phyloP scores from a whole-genome alignment of 2,329 filamentous ascomycete genomes.

The Penicillium sp. region DNA sequence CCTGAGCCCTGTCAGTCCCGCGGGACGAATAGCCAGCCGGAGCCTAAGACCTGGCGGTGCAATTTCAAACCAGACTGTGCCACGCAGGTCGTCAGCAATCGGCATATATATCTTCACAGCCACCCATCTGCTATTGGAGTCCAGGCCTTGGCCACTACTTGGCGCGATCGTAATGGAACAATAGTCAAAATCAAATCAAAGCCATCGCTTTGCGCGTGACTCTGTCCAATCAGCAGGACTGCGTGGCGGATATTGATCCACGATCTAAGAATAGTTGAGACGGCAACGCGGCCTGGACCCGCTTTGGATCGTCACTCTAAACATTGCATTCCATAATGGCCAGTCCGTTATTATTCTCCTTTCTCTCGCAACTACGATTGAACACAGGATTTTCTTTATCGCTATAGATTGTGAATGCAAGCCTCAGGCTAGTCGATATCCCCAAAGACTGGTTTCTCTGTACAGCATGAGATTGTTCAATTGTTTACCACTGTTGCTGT shows the following conservation, averaged over 20 bases:
- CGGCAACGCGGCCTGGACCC: constrained; percentile 35
- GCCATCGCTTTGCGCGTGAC: neutral
- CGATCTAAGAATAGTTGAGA: constrained; percentile 37
- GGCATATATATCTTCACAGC: neutral
- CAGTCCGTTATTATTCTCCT: constrained; percentile 11
- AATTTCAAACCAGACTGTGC: neutral
- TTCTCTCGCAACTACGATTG: neutral
- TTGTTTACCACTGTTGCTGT: constrained; percentile 35
- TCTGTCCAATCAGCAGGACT: constrained; percentile 14
- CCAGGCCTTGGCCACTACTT: neutral
- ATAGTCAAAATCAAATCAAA: neutral
- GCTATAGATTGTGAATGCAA: neutral
- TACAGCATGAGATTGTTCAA: constrained; percentile 36
- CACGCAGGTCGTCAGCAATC: constrained; percentile 5
- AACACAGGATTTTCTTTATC: neutral
- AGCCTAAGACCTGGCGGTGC: neutral
- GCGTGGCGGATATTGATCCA: constrained; percentile 21
- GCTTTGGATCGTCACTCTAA: constrained; percentile 22
- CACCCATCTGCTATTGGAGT: neutral
- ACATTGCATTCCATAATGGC: constrained; percentile 23
- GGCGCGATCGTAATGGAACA: neutral
- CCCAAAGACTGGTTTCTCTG: neutral
- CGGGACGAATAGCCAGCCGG: neutral
- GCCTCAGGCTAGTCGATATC: neutral
- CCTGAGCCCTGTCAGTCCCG: neutral